Evolutionary conservation across 2,329 filamentous ascomycete genomes (phyloP).

Genomic region (Lasiodiplodia sp.): DNA sequence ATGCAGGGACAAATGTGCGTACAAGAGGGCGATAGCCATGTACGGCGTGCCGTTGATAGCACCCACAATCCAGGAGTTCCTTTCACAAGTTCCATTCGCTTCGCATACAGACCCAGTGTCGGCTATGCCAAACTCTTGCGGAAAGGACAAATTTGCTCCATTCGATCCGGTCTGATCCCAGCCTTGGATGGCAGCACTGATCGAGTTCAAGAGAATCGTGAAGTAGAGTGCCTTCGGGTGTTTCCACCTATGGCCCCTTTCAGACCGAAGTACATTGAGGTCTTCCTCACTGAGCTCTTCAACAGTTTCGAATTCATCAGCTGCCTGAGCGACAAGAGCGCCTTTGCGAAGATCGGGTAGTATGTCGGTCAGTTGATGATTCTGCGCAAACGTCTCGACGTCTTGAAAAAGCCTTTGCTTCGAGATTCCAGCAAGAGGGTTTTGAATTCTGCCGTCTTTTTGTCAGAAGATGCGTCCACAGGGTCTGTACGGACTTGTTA

Average conservation of each 20-base stretch:
- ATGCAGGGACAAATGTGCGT: not conserved
- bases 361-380: conserved; percentile 66
- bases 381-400: conserved; percentile 66
- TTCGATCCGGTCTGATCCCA: conserved; percentile 33
- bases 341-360: conserved; percentile 69
- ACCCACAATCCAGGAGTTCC: conserved; percentile 40
- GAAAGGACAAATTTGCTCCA: conserved; percentile 67
- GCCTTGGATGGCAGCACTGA: conserved; percentile 69
- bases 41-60: conserved; percentile 35
- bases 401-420: conserved; percentile 58
- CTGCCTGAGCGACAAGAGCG: conserved; percentile 76
- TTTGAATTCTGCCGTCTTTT: conserved; percentile 57
- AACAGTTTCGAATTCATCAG: conserved; percentile 67
- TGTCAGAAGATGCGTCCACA: not conserved
- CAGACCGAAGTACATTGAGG: conserved; percentile 65
- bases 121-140: conserved; percentile 61
- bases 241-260: conserved; percentile 72
- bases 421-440: conserved; percentile 64
- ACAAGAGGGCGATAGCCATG: conserved; percentile 32
- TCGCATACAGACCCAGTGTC: conserved; percentile 29
- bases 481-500: not conserved
- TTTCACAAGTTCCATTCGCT: conserved; percentile 37
- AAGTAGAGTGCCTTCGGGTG: conserved; percentile 69
- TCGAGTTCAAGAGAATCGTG: conserved; percentile 71
- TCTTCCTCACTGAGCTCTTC: conserved; percentile 68